These are phyloP conservation scores for Daldinia sp. DNA, from an alignment of 2,329 filamentous ascomycete genomes.

Conservation along the genomic window DNA sequence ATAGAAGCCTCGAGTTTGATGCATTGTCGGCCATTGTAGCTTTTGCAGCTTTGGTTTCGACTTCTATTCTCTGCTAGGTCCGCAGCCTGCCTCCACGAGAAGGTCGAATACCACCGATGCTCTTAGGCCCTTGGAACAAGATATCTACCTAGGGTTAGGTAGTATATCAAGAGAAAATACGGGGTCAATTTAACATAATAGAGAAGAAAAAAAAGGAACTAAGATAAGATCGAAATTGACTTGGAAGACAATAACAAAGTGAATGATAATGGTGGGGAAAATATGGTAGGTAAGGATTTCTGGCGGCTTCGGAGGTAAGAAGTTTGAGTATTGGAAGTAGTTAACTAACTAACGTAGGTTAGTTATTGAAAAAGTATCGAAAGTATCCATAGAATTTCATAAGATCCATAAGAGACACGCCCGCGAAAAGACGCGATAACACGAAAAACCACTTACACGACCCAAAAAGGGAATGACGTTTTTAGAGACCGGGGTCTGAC, in stretches of 20 bases:
- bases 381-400: neutral
- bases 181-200: slow-evolving; percentile 7
- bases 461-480: slow-evolving; percentile 31
- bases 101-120: slow-evolving; percentile 11
- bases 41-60: neutral
- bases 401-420: slow-evolving; percentile 21
- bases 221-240: neutral
- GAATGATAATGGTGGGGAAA: slow-evolving; percentile 7
- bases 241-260: neutral
- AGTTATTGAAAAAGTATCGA: too few species aligned
- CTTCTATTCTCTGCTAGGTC: slow-evolving; percentile 1
- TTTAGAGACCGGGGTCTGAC: slow-evolving; percentile 4
- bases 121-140: slow-evolving; percentile 7
- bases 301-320: slow-evolving; percentile 20
- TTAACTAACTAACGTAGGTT: too few species aligned
- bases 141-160: neutral
- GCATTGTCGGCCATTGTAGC: slow-evolving; percentile 13
- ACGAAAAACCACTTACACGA: slow-evolving; percentile 37
- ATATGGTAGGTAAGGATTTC: slow-evolving; percentile 18
- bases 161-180: neutral
- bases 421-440: slow-evolving; percentile 37
- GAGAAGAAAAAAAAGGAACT: neutral
- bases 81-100: slow-evolving; percentile 3
- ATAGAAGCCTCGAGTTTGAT: slow-evolving; percentile 37
- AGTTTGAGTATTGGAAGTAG: too few species aligned